Evolutionary conservation across 1,139 yeast species (phyloP).

Genomic region (Williopsis jadinii): DNA sequence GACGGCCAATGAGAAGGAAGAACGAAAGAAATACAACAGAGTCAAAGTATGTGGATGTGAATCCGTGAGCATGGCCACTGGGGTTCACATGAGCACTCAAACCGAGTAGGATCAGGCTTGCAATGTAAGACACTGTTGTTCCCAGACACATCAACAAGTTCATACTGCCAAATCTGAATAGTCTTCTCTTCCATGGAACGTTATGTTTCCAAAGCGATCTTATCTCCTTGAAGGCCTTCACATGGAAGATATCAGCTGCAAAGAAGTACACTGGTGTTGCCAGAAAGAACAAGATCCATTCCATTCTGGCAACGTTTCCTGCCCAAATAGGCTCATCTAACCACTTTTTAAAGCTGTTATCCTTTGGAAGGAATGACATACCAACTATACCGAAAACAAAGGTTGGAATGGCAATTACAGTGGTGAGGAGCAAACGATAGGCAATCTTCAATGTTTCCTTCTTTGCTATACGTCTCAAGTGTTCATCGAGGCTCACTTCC

Average conservation of each 20-base stretch:
- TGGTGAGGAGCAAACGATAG: constrained; percentile 41
- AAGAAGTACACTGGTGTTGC: constrained; percentile 72
- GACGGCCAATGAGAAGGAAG: constrained; percentile 62
- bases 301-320: constrained; percentile 54
- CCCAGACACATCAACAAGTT: constrained; percentile 66
- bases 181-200: constrained; percentile 47
- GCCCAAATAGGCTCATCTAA: constrained; percentile 56
- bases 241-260: constrained; percentile 68
- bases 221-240: constrained; percentile 56
- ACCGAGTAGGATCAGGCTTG: constrained; percentile 52
- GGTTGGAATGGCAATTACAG: constrained; percentile 58
- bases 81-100: constrained; percentile 37
- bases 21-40: constrained; percentile 71
- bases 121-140: constrained; percentile 63
- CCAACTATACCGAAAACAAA: constrained; percentile 62
- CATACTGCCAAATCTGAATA: constrained; percentile 74
- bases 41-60: constrained; percentile 65
- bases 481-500: constrained; percentile 56
- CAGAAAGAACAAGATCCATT: constrained; percentile 60
- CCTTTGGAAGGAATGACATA: constrained; percentile 50
- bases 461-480: constrained; percentile 43
- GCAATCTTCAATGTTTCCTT: constrained; percentile 42
- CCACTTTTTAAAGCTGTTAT: constrained; percentile 42
- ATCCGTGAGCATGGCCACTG: constrained; percentile 27
- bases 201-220: constrained; percentile 49